Base-by-base conservation (phyloP, 257 asterid species). In the Jacaranda copaia region DNA sequence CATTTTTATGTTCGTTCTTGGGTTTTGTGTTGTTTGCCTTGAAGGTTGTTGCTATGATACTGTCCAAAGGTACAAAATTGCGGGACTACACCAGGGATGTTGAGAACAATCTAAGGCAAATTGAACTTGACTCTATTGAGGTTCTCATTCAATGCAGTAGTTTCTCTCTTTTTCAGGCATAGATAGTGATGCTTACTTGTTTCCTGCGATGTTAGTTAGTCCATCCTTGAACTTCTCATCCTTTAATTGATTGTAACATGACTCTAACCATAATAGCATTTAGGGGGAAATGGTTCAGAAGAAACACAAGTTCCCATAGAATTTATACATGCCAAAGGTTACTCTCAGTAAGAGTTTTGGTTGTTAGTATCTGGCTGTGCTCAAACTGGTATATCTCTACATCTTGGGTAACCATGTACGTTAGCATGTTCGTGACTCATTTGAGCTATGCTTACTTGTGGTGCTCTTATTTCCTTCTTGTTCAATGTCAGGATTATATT, bases 1-100 rank as follows among this genome's bases (percentile, higher is more conserved):
- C 25, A 16, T 65, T 35, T 12, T 51, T 56, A 42, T 73, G 32
- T 71, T 72, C 43, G 65, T 56, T 51, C 70, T 40, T 75, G 42
- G 71, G 43, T 65, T 66, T 80, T 69, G 32, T 69, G 59, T 70
- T 68, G 10, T 55, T 76, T 76, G 74, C 75, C 35, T 72, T 81
- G 64, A 82, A 95, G 99, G 97, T 91, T 52, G 99, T 96, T 66
- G 89, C 98, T 63, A 91, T 86, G 83, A 96, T 96, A 83, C 84
- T 96, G 80, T 89, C 98, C 14, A 90, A 93, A 83, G 99, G 99
- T 74, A 82, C 96, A 42, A 90, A 86, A 14, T 72, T 90, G 83
- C 88, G 99, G 83, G 98, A 93, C 81, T 90, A 93, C 83, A 88
- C 98, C 59, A 93, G 83, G 85, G 99, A 92, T 75, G 98, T 96